Evolutionary conservation across 176 grass and related monocot species (phyloP), one percentile per base, ranked within the genome.

Genomic region (Eragrostis curvula): DNA sequence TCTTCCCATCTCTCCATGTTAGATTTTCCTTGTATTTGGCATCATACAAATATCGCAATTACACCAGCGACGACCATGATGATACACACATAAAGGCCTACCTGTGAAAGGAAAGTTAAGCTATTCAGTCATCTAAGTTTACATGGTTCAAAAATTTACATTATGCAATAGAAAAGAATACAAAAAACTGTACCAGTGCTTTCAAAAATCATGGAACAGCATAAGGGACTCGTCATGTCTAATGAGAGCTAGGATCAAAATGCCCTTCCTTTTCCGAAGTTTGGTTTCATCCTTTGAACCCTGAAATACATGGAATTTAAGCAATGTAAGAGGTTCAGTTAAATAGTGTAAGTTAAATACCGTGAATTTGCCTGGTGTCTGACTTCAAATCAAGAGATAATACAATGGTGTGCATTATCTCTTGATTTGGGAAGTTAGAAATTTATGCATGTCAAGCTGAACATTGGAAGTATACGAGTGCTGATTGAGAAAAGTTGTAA

Each of bases 221-320:
- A n/a, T n/a, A n/a, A n/a, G n/a, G n/a, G n/a, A n/a, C n/a, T n/a
- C n/a, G n/a, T n/a, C n/a, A n/a, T n/a, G n/a, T n/a, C n/a, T n/a
- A n/a, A n/a, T n/a, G n/a, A n/a, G n/a, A n/a, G n/a, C n/a, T n/a
- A 92, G 68, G 74, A 91, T 63, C 78, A 95, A 58, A n/a, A 92
- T 59, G 29, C 44, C 70, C 63, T 66, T 89, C 81, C 71, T 89
- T 15, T 49, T 63, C 52, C 60, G 52, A 66, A 89, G 71, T 23
- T 79, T 87, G 67, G 15, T 85, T 48, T 87, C 76, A 77, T 85
- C 71, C 84, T 87, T 81, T 49, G 85, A 83, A 36, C 87, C 80
- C 89, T 95, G 75, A 58, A 95, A 77, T 43, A 68, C 8, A 75
- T 70, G 41, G 73, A 30, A 73, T 66, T 60, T 20, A 77, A 92